Evolutionary conservation across 2,329 filamentous ascomycete genomes (phyloP), one percentile per base, ranked within the genome.

Genomic region (Monilinia fructigena): DNA sequence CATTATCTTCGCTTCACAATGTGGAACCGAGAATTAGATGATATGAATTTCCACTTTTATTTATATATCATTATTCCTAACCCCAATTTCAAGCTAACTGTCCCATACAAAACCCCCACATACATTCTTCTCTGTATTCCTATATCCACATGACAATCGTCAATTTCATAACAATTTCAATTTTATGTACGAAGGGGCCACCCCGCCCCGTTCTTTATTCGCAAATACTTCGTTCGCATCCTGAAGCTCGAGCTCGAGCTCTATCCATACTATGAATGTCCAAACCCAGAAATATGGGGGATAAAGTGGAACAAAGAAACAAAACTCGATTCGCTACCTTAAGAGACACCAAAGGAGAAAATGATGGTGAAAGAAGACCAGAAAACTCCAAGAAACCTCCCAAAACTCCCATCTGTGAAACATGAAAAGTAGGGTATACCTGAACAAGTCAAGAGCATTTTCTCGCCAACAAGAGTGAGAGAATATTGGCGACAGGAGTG

Each of bases 171-270:
- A 53, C 23, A 18, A 45, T 20, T 18, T 40, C 18, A 60, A 23
- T 42, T 48, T 42, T 60, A 60, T 60, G 56, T 60, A 60, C 45
- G 20, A 48, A 48, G 8, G 20, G 2, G 48, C 48, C 35, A 40
- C 42, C 45, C 26, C 47, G 20, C 56, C 56, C 45, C 8, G 56
- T 38, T 0, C 28, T 26, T 35, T 4, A 23, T 48, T 50, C 56
- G n/a, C 26, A 35, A 48, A 20, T 50, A 12, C 12, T n/a, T 18
- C 40, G 23, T 20, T 28, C 45, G 12, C 45, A 48, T 26, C 45
- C 40, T 31, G 55, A 56, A 42, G 20, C 28, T 23, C 14, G 31
- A 63, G 48, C 48, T 31, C n/a, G 31, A 54, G 35, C 38, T 47
- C 50, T 45, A 55, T 10, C 28, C n/a, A 50, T 35, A 50, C 20